Base-by-base conservation (phyloP, 345 rosid species). In the Lagerstroemia speciosa region DNA sequence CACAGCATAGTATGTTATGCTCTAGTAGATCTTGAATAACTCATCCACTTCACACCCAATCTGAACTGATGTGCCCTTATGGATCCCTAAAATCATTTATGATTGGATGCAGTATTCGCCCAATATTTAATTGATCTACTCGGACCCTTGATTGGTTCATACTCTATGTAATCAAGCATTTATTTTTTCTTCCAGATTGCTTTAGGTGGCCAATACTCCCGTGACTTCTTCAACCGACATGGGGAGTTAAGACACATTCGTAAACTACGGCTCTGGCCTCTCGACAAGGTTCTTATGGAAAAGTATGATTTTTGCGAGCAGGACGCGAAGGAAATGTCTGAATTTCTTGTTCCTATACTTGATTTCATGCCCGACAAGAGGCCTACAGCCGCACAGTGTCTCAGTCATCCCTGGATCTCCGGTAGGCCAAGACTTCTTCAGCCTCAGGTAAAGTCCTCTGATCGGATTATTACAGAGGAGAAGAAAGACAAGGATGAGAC, bases 181-280 rank as follows among this genome's bases (percentile, higher is more conserved):
- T 43, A 31, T 68, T 60, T 10, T 30, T 33, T 69, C 6, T 68
- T 69, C 77, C 83, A 93, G 98, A 79, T 89, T 84, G 97, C 98
- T 43, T 80, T 87, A 64, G 82, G 90, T 0, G 97, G 98, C 26
- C 90, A 85, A 24, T 79, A 83, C 75, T 93, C 97, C 8, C 81
- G 94, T 61, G 90, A 91, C 71, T 86, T 82, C 80, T 91, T 93
- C 84, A 91, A 84, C 74, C 83, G 89, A 69, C 71, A 83, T 27
- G 97, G 98, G 63, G 96, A 91, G 43, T 77, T 93, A 75, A 86
- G 86, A 83, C 97, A 93, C 77, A 91, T 93, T 43, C 86, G 83
- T 48, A 66, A 77, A 61, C 67, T 93, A 77, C 89, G 91, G 26
- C 87, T 91, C 69, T 93, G 98, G 98, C 86, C 93, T 68, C 78